Evolutionary conservation across 768 basidiomycete genomes (phyloP).

Genomic region (Phaeotremella fagi): DNA sequence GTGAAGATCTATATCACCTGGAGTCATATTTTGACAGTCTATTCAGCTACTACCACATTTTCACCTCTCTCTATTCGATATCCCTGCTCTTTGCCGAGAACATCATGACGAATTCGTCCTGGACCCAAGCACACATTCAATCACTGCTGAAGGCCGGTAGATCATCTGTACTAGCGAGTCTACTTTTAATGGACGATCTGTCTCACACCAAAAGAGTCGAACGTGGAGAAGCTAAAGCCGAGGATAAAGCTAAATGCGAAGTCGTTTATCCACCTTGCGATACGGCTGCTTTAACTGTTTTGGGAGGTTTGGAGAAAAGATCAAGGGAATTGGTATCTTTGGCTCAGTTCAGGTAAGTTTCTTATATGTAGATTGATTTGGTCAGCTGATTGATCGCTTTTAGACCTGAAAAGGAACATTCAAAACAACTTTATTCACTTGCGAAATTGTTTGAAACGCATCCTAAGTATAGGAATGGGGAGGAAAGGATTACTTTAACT

Average conservation of each 20-base stretch:
- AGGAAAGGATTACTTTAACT: slow-evolving; percentile 57
- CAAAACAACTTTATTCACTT: slow-evolving; percentile 70
- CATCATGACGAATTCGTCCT: slow-evolving; percentile 89
- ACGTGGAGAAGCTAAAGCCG: slow-evolving; percentile 12
- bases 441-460: slow-evolving; percentile 56
- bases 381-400: no score
- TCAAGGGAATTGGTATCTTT: slow-evolving; percentile 72
- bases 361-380: no score
- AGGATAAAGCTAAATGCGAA: slow-evolving; percentile 19
- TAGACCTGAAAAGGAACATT: slow-evolving; percentile 86
- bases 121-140: slow-evolving; percentile 83
- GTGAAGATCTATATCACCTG: slow-evolving; percentile 25
- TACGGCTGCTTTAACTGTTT: slow-evolving; percentile 61
- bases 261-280: slow-evolving; percentile 93
- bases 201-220: slow-evolving; percentile 3
- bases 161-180: slow-evolving; percentile 12
- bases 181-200: slow-evolving; percentile 35
- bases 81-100: slow-evolving; percentile 62
- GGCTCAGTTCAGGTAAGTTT: slow-evolving; percentile 76
- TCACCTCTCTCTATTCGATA: slow-evolving; percentile 74
- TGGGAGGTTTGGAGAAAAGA: slow-evolving; percentile 44
- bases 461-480: slow-evolving; percentile 56
- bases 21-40: not conserved
- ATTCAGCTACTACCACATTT: slow-evolving; percentile 78
- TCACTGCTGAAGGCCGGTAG: slow-evolving; percentile 55